These are phyloP conservation scores for Melanopsichium pennsylvanicum DNA, from an alignment of 1,284 basidiomycete genomes.

Conservation along the genomic window DNA sequence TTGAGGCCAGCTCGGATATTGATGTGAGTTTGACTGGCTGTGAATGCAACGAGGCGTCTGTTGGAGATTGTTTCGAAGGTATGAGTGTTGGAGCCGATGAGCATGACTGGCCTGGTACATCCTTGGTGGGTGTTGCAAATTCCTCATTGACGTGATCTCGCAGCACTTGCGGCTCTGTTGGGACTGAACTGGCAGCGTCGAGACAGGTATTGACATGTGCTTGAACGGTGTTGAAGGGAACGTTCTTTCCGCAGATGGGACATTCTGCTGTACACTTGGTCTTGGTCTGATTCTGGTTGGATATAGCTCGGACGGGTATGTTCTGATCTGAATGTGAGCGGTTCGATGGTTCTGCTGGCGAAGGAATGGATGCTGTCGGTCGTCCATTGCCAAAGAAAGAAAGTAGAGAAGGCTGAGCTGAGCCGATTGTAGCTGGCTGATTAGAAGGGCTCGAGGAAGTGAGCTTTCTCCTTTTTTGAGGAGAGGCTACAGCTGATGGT, in stretches of 20 bases:
- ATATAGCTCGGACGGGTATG: no score
- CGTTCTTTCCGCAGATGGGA: conserved; percentile 32
- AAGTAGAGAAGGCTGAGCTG: conserved; percentile 39
- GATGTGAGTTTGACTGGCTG: conserved; percentile 27
- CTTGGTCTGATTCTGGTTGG: conserved; percentile 1
- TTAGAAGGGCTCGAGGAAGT: conserved; percentile 34
- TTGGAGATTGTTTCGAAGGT: not conserved
- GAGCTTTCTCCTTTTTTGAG: conserved; percentile 35
- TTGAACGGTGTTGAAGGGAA: conserved; percentile 37
- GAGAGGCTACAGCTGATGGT: conserved; percentile 28
- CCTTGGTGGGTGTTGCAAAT: not conserved
- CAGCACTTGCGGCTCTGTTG: conserved; percentile 5
- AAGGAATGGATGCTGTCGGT: conserved; percentile 4
- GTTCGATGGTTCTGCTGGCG: not conserved
- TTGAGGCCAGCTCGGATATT: conserved; percentile 30
- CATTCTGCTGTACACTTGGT: conserved; percentile 24
- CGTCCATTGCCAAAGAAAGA: conserved; percentile 32
- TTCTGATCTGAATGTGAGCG: no score
- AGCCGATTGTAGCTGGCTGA: conserved; percentile 9
- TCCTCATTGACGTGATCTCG: conserved; percentile 23
- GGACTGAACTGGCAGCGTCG: conserved; percentile 22
- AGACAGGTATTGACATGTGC: conserved; percentile 50
- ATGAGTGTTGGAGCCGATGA: conserved; percentile 10
- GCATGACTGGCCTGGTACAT: conserved; percentile 5
- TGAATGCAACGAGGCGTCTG: not conserved